Base-by-base conservation (phyloP, 225 moss, liverwort and hornwort genomes). In the Anthoceros angustus region DNA sequence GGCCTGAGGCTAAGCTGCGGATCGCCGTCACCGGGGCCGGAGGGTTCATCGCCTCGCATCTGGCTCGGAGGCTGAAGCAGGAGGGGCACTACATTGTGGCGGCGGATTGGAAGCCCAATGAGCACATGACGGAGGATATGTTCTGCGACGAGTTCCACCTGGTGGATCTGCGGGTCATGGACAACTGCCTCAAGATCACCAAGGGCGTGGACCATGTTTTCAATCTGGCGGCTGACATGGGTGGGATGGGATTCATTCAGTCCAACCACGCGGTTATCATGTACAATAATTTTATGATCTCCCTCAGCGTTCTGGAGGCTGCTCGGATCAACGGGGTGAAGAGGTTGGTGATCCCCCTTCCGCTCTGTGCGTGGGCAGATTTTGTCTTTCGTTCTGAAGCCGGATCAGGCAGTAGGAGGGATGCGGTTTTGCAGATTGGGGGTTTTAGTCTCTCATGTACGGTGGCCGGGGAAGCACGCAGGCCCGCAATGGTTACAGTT, bases 281-380 rank as follows among this genome's bases (percentile, higher is more conserved):
- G 81, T 90, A 85, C 21, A 90, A 90, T 73, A 90, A 90, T n/a
- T 87, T 87, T 32, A 90, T 90, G 90, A 90, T 90, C 78, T 80
- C 78, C 73, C 87, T 87, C 79, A 90, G 87, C 67, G 86, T 90
- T 85, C 66, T 87, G 45, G 90, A 90, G 48, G 90, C 90, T 2
- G 79, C 90, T 11, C 87, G 90, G 60, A 90, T 90, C 67, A 87
- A 87, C 12, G 90, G 87, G 10, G 75, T 90, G 62, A 61, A 74
- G 7, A 76, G 90, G 87, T 67, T 8, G 40, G 24, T 20, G 10
- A 15, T 32, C 68, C 49, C 25, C 40, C 9, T 7, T 46, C 9
- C 11, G 18, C 8, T 15, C 55, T 55, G 18, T 55, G 55, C n/a
- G 0, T 18, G 3, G 18, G 8, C 6, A 2, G 14, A 4, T 55